Evolutionary conservation across 2,329 filamentous ascomycete genomes (phyloP), one percentile per base, ranked within the genome.

Genomic region (Colletotrichum salicis): DNA sequence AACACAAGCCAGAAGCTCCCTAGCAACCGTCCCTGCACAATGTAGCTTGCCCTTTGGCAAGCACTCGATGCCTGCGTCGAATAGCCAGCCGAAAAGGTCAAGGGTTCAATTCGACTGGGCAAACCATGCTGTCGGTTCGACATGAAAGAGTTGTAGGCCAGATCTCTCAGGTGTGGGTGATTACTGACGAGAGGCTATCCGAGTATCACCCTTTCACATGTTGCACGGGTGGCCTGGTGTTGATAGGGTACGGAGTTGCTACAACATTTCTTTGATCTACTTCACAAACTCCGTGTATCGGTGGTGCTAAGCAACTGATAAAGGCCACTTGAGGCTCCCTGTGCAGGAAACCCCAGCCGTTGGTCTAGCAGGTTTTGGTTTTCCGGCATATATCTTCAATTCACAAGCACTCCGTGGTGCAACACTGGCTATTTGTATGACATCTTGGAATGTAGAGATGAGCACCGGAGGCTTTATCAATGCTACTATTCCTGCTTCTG

Each of bases 11-110:
- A 55, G 45, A n/a, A 15, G 15, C 37, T 48, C 59, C 35, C 41
- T 65, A 56, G 55, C 59, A 55, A 56, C 13, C 27, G 48, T 57
- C 51, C 29, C 48, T 72, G 59, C 60, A 56, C 45, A 55, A 37
- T 52, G 55, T 45, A 37, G 35, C 19, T 41, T 56, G 48, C 45
- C 7, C 29, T 41, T 29, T 59, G 45, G 29, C 29, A 55, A 24
- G 45, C 29, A 24, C 35, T 56, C 29, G 31, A 51, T 56, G 7
- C 45, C 29, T 61, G 48, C 29, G 27, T 70, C 15, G 24, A n/a
- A 15, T n/a, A 35, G 33, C 48, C 51, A 41, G 29, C 51, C 27
- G 45, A 19, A 33, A 33, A 33, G 31, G 48, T 19, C 19, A 24
- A 27, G 27, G 15, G 13, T 29, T 52, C 19, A 54, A 33, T 4